Base-by-base conservation (phyloP, 1,284 basidiomycete genomes). In the Moniliophthora roreri region DNA sequence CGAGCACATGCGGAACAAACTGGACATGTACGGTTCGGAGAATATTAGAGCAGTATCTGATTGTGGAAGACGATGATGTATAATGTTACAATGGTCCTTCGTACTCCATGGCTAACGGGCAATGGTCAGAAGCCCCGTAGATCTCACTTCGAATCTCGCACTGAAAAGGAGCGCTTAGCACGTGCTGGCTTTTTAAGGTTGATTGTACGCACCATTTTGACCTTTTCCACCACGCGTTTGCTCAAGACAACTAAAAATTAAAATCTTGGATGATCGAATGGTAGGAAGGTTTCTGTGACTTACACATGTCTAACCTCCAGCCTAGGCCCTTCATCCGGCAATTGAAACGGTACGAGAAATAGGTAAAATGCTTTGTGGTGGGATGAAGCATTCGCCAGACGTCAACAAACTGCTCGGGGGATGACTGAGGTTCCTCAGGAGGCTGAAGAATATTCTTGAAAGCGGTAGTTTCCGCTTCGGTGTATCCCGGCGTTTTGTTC, bases 261-360 rank as follows among this genome's bases (percentile, higher is more conserved):
- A 21, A 21, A 20, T 42, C 18, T 21, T 36, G 48, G 16, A 49
- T 35, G 20, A 26, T n/a, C 21, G 16, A 24, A 16, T 20, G 35
- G 18, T 11, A 46, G 34, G 48, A 44, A 23, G 39, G n/a, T n/a
- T n/a, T n/a, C n/a, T n/a, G n/a, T 37, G 32, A 75, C 88, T 63
- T 73, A 91, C 91, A 92, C 74, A 86, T 87, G 66, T 95, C 92
- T 39, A 95, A 69, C 57, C 92, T 77, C 93, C 93, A 95, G 1
- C 93, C 93, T 42, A 93, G 79, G 2, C 91, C 89, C 63, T 93
- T 95, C 53, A 66, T 66, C 39, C 93, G 75, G 65, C 89, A 91
- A 56, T 90, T 84, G 69, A 93, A 93, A 21, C 91, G 80, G 67
- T 91, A 94, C 5, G 87, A 88, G 58, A 90, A 95, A 67, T 94